Evolutionary conservation across 75 land plant species (phyloP).

Genomic region (Ceratopteris richardii): DNA sequence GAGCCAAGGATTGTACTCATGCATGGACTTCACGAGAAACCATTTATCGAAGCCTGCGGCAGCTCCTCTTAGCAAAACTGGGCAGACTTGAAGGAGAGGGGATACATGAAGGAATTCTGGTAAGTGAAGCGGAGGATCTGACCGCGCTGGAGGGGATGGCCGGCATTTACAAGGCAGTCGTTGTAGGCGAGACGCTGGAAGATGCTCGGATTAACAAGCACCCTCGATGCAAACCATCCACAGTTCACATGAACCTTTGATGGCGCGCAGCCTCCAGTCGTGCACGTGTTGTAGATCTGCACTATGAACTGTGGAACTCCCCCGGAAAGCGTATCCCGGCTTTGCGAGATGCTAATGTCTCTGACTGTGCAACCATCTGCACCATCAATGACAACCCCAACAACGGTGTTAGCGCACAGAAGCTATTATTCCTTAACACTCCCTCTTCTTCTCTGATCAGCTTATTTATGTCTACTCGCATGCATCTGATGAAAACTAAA

Average conservation of each 20-base stretch:
- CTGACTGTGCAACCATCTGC: neutral
- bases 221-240: slow-evolving; percentile 47
- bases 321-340: slow-evolving; percentile 22
- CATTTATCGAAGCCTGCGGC: no score
- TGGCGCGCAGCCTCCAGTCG: slow-evolving; percentile 36
- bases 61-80: slow-evolving; percentile 25
- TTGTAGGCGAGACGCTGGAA: slow-evolving; percentile 23
- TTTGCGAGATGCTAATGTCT: slow-evolving; percentile 18
- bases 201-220: slow-evolving; percentile 19
- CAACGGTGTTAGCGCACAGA: no score
- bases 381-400: no score
- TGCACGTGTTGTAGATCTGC: slow-evolving; percentile 54
- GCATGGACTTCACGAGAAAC: no score
- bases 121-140: slow-evolving; percentile 24
- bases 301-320: slow-evolving; percentile 75
- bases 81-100: slow-evolving; percentile 27
- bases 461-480: no score
- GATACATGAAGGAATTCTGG: slow-evolving; percentile 30
- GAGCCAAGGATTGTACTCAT: no score
- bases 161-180: slow-evolving; percentile 39
- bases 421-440: neutral
- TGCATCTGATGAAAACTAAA: no score
- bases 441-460: neutral
- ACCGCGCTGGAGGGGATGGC: slow-evolving; percentile 17
- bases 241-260: slow-evolving; percentile 50